Conservation (phyloP, 805 yeast genomes). For the Zygoascus bituminiphila region DNA sequence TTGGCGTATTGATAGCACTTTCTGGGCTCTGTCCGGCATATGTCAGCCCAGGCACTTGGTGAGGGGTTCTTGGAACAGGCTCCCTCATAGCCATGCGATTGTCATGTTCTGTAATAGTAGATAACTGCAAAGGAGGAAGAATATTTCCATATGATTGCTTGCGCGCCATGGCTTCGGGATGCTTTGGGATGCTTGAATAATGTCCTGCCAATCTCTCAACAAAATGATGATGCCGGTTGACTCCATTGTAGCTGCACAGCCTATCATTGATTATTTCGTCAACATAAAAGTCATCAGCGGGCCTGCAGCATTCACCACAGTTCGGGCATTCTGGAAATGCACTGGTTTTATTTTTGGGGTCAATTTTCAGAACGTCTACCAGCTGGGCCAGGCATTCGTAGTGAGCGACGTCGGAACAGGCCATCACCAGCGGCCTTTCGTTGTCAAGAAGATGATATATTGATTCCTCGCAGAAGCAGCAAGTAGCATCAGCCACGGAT, state of each 20-base stretch:
- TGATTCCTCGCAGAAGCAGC: slow-evolving; percentile 20
- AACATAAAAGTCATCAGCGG: slow-evolving; percentile 6
- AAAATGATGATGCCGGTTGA: neutral
- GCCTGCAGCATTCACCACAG: slow-evolving; percentile 14
- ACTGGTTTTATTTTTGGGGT: slow-evolving; percentile 1
- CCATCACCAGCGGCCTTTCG: slow-evolving; percentile 13
- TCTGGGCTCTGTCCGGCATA: neutral
- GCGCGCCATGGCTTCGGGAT: neutral
- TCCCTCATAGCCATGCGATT: neutral
- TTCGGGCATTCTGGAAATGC: slow-evolving; percentile 16
- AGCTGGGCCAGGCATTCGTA: slow-evolving; percentile 14
- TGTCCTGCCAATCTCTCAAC: neutral
- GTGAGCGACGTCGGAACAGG: slow-evolving; percentile 16
- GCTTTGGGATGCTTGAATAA: neutral
- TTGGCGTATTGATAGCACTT: neutral
- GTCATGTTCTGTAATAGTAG: neutral
- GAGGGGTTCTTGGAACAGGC: neutral
- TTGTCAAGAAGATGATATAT: slow-evolving; percentile 12
- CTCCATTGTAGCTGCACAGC: neutral
- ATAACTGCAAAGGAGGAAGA: neutral
- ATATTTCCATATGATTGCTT: neutral
- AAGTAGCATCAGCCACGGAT: slow-evolving; percentile 9
- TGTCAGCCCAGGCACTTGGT: neutral
- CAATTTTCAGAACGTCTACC: slow-evolving; percentile 4
- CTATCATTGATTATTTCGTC: slow-evolving; percentile 9